Conservation (phyloP, 2,329 filamentous ascomycete genomes). For the Diaporthe sp. region DNA sequence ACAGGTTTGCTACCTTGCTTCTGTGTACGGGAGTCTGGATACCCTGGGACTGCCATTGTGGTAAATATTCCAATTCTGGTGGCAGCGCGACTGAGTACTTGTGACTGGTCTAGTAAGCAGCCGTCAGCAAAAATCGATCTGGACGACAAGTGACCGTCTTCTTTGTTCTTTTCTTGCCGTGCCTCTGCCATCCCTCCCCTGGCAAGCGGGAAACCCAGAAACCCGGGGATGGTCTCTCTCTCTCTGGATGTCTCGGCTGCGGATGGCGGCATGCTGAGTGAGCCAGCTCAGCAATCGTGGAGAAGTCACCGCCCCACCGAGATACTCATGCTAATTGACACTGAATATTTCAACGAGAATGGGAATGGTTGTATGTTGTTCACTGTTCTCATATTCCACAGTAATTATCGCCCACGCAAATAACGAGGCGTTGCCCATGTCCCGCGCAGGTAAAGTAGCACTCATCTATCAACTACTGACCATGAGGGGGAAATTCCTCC, state of each 20-base stretch:
- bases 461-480: not conserved
- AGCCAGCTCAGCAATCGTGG: not conserved
- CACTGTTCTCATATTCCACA: slow-evolving; percentile 18
- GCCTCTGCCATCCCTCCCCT: not conserved
- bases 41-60: no score
- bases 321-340: not conserved
- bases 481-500: no score
- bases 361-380: not conserved
- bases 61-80: not conserved
- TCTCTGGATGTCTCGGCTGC: not conserved
- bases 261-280: not conserved
- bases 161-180: not conserved
- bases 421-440: not conserved
- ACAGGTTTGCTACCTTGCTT: not conserved
- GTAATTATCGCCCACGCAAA: slow-evolving; percentile 1
- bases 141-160: not conserved
- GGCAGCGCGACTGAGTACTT: not conserved
- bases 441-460: no score
- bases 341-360: not conserved
- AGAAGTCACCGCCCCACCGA: accelerated
- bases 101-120: not conserved
- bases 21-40: not conserved
- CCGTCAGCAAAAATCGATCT: not conserved
- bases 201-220: not conserved
- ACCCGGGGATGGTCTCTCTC: not conserved